A percentile compares a stretch with the other conserved stretches of the same genome.
phyloP scores from a whole-genome alignment of 2,329 filamentous ascomycete genomes.

The Ophiostoma sp. region DNA sequence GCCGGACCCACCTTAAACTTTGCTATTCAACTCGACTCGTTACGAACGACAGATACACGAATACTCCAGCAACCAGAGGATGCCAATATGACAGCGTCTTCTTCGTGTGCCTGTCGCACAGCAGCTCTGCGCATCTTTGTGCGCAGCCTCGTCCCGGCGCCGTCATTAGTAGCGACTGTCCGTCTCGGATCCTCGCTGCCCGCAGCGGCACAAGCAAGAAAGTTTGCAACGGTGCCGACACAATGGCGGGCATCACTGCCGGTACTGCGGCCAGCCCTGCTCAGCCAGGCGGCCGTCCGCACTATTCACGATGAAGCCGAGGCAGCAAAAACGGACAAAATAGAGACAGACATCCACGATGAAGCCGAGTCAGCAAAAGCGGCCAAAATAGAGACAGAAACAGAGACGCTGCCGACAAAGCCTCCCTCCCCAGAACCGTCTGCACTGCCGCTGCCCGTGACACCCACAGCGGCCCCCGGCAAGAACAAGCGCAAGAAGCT shows the following conservation, averaged over 20 bases:
- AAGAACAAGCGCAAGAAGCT: constrained; percentile 25
- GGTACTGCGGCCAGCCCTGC: not conserved
- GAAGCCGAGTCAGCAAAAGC: not conserved
- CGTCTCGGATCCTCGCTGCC: too few relatives aligned
- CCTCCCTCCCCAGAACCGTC: not conserved
- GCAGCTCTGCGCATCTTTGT: constrained; percentile 26
- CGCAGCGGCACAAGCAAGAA: not conserved
- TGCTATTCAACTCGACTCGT: not conserved
- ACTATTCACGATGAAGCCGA: not conserved
- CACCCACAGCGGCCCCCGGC: constrained; percentile 17
- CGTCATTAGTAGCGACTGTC: not conserved
- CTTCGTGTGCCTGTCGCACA: constrained; percentile 25
- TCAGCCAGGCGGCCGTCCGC: not conserved
- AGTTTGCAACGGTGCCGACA: not conserved
- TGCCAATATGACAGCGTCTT: constrained; percentile 19
- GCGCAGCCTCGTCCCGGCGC: constrained; percentile 21
- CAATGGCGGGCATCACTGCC: constrained; percentile 1
- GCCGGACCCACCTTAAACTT: not conserved
- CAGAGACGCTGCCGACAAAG: not conserved
- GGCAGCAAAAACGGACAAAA: not conserved
- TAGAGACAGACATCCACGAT: not conserved
- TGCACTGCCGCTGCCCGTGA: not conserved
- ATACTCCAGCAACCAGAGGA: not conserved
- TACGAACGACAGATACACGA: too few relatives aligned
- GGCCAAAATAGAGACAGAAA: not conserved